A percentile compares a stretch with the other conserved stretches of the same genome.
Evolutionary conservation across 2,329 filamentous ascomycete genomes (phyloP).

Genomic region (Verticillium albo-atrum): DNA sequence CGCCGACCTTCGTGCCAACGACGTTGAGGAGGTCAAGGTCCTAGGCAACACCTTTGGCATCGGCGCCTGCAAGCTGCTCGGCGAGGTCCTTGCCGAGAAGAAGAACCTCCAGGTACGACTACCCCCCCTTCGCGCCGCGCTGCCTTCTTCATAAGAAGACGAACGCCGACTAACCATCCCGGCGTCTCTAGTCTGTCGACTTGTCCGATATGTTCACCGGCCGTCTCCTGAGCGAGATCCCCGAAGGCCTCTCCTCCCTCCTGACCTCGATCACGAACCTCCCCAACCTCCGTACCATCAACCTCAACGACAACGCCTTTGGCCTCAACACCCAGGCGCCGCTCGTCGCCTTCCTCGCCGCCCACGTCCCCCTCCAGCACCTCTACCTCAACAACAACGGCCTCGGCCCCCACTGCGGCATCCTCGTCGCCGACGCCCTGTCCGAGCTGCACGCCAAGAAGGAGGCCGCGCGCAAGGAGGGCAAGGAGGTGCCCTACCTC

Average conservation of each 20-base stretch:
- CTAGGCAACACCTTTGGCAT: constrained; percentile 91
- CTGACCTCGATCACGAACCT: constrained; percentile 84
- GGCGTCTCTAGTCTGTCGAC: constrained; percentile 63
- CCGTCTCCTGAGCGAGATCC: constrained; percentile 89
- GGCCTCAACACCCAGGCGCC: constrained; percentile 92
- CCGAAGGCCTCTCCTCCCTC: constrained; percentile 78
- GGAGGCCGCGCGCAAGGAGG: constrained; percentile 66
- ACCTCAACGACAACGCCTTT: constrained; percentile 97
- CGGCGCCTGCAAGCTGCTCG: constrained; percentile 79
- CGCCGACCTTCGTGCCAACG: constrained; percentile 64
- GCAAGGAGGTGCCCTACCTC: constrained; percentile 71
- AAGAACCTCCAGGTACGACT: constrained; percentile 66
- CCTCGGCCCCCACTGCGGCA: constrained; percentile 85
- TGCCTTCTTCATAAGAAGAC: too few relatives aligned
- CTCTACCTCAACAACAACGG: constrained; percentile 98
- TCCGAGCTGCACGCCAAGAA: constrained; percentile 80
- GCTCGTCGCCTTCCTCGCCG: constrained; percentile 83
- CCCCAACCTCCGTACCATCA: constrained; percentile 82
- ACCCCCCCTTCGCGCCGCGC: neutral
- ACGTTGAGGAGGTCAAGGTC: constrained; percentile 81
- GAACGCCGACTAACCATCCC: neutral
- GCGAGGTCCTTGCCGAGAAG: constrained; percentile 78
- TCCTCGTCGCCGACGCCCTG: constrained; percentile 83
- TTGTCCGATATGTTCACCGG: constrained; percentile 97
- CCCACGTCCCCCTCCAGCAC: constrained; percentile 86